phyloP scores from a whole-genome alignment of 306 rosid species.

The Phaseolus lunatus region DNA sequence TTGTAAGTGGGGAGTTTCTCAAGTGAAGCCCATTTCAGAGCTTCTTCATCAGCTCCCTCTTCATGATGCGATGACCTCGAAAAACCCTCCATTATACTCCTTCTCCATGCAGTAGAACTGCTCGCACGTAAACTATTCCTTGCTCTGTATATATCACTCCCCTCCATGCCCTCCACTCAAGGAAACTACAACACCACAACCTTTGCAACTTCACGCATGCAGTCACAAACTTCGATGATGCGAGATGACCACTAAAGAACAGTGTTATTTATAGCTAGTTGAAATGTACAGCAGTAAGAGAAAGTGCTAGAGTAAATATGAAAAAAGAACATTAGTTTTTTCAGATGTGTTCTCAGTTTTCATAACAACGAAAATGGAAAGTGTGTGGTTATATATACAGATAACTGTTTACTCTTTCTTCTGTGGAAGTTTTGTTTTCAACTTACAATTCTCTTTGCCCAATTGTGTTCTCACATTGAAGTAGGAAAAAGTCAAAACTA shows the following conservation, averaged over 20 bases:
- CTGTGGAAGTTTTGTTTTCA: not conserved
- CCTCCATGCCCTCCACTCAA: conserved; percentile 51
- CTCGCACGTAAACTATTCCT: conserved; percentile 44
- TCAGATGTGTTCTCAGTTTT: not conserved
- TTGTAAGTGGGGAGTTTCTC: conserved; percentile 77
- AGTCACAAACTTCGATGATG: not conserved
- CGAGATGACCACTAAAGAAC: not conserved
- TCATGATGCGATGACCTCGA: conserved; percentile 47
- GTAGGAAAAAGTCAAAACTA: not conserved
- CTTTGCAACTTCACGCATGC: not conserved
- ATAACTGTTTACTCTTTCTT: not conserved
- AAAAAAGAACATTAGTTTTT: not conserved
- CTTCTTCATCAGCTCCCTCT: conserved; percentile 65
- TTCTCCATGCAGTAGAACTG: conserved; percentile 55
- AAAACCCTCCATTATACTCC: conserved; percentile 52
- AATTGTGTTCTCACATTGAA: not conserved
- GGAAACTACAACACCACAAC: not conserved
- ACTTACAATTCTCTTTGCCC: not conserved
- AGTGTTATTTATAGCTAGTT: not conserved
- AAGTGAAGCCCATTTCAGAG: conserved; percentile 76
- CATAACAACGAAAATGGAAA: not conserved
- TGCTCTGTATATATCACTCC: conserved; percentile 50
- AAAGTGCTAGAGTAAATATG: not conserved
- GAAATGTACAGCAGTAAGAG: not conserved
- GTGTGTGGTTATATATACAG: not conserved